Base-by-base conservation (phyloP, 805 yeast genomes). In the Sugiyamaella americana region DNA sequence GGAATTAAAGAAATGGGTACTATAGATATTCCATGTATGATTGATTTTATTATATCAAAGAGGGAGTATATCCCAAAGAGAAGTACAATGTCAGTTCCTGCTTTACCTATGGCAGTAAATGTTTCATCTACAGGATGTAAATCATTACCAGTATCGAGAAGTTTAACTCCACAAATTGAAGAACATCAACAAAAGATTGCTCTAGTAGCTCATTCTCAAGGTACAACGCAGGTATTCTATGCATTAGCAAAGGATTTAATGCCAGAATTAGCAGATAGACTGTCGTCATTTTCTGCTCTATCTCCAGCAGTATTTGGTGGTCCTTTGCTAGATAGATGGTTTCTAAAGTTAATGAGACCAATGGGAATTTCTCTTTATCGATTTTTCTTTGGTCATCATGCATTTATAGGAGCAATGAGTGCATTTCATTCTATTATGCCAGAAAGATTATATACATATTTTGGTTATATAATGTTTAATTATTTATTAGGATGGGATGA, bases 261-360 rank as follows among this genome's bases (percentile, higher is more conserved):
- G 24, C 70, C 75, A 44, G 63, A 64, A 13, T 54, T 78, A 34
- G 78, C 79, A 40, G 65, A 68, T 3, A 80, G 79, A 51, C 63
- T 91, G 17, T 81, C 80, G 46, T 73, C 76, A 45, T 86, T 87
- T 58, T 70, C 86, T 23, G 86, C 91, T 0, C 65, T 91, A 45
- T 85, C 97, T 0, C 98, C 98, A 0, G 98, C 98, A 0, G 81
- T 88, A 2, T 93, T 78, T 60, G 94, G 95, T 0, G 98, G 98
- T 0, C 70, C 79, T 1, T 65, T 88, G 39, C 69, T 91, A 23
- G 76, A 84, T 54, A 76, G 68, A 5, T 60, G 67, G 62, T 67
- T 61, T 50, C 54, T 69, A 42, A 53, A 54, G 47, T 47, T 59
- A 38, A 49, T 66, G 10, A 52, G 68, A 5, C 26, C 44, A 36